Conservation (phyloP, 768 basidiomycete genomes). For the Psilocybe azurescens region DNA sequence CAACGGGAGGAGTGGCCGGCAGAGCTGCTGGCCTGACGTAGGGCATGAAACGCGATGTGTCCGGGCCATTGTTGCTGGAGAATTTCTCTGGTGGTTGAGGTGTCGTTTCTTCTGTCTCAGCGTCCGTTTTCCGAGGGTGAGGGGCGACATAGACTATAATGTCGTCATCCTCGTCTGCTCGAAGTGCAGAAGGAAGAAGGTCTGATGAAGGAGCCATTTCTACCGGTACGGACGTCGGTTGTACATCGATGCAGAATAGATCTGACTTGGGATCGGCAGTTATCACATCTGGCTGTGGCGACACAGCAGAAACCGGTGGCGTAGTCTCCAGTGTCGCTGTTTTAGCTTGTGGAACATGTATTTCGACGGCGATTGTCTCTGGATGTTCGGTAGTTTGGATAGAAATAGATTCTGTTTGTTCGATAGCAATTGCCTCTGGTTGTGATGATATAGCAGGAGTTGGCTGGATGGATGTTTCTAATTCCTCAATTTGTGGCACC, state of each 20-base stretch:
- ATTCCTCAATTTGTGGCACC: background rate
- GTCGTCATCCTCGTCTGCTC: conserved; percentile 57
- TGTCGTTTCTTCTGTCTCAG: conserved; percentile 5
- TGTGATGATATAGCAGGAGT: background rate
- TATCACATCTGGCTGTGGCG: background rate
- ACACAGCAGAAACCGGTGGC: background rate
- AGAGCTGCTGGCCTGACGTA: conserved; percentile 24
- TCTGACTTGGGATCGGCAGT: background rate
- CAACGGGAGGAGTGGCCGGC: conserved; percentile 10
- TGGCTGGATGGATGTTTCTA: background rate
- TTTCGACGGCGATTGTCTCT: background rate
- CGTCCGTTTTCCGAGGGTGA: conserved; percentile 51
- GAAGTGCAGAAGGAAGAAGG: conserved; percentile 24
- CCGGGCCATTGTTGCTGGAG: background rate
- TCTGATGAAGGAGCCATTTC: conserved; percentile 18
- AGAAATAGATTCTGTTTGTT: background rate
- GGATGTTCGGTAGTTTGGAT: background rate
- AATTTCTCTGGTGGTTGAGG: background rate
- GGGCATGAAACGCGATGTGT: conserved; percentile 28
- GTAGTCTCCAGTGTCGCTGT: background rate
- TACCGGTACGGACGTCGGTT: conserved; percentile 28
- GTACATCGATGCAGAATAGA: conserved; percentile 18
- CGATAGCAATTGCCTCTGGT: background rate
- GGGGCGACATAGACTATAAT: conserved; percentile 81
- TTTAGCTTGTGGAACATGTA: background rate